Evolutionary conservation across 139 green algal genomes (phyloP), one percentile per base, ranked within the genome.

Genomic region (Picochlorum sp.): DNA sequence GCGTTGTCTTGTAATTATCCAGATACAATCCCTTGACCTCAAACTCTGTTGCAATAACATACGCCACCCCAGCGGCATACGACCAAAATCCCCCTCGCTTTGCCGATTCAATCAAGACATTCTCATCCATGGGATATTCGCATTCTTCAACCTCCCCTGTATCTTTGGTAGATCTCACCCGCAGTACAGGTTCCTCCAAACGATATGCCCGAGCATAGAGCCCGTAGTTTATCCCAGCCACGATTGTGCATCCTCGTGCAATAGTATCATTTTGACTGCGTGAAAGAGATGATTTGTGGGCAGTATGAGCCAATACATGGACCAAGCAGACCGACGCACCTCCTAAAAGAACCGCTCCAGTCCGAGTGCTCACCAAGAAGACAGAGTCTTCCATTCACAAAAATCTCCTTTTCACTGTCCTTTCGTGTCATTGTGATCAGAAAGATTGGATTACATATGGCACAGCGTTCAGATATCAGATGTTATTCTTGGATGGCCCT

Each of bases 301-400:
- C 16, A 23, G 47, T 54, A 54, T 23, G 11, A 6, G 2, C 4
- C 13, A 23, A n/a, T 54, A 54, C 16, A 54, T 9, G 11, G 0
- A 50, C 34, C 65, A 28, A 71, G 51, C 7, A 61, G 56, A 18
- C 18, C 1, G n/a, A 24, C 58, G 45, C 38, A 66, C 52, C 62
- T 65, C 10, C 62, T 62, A 38, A 73, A 61, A 3, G 58, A 50
- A 6, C 76, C 76, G 9, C 62, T 68, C 80, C 80, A 86, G 49
- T 86, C 80, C 15, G 28, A 65, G 62, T 91, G 85, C 65, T 91
- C 85, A n/a, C 85, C 85, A 58, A 91, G 79, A 6, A 91, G 52
- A 66, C 80, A 88, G 2, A 91, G 54, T 0, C 85, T 49, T 1
- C 85, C 85, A 38, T 66, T 66, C 2, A 91, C 85, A 61, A 89